These are phyloP conservation scores for Cornus controversa DNA, from an alignment of 148 eudicot species.

Conservation along the genomic window DNA sequence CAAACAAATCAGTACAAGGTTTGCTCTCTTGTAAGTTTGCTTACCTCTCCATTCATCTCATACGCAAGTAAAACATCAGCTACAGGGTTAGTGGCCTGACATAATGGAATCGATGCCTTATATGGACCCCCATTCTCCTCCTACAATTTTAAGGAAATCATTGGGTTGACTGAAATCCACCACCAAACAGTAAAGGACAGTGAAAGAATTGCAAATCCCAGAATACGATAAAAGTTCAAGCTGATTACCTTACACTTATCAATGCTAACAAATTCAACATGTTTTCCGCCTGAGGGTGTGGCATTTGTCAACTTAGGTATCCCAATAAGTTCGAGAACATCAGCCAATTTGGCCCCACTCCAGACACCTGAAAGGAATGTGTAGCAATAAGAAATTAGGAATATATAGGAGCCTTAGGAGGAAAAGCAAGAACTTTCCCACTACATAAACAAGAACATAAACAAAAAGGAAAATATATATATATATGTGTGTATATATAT, in stretches of 20 bases:
- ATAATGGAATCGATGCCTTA: conserved; percentile 81
- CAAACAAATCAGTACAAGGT: neutral
- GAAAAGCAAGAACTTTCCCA: neutral
- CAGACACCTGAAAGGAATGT: conserved; percentile 63
- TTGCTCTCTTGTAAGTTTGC: neutral
- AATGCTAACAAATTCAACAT: conserved; percentile 93
- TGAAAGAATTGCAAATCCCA: neutral
- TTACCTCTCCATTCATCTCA: conserved; percentile 95
- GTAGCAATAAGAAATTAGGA: neutral
- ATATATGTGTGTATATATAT: neutral
- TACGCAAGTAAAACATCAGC: conserved; percentile 92
- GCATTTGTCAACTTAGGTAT: conserved; percentile 58
- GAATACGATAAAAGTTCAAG: neutral
- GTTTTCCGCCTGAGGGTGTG: conserved; percentile 76
- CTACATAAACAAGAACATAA: neutral
- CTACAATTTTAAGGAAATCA: conserved; percentile 24
- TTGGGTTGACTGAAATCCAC: neutral
- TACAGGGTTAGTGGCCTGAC: conserved; percentile 81
- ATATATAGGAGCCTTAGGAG: neutral
- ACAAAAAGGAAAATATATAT: neutral
- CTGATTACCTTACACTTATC: conserved; percentile 86
- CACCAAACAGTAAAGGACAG: neutral
- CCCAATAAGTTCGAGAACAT: conserved; percentile 87
- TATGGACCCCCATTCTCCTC: conserved; percentile 97
- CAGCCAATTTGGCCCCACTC: conserved; percentile 93